Conservation (phyloP, 2,329 filamentous ascomycete species). For the Neonectria neomacrospora region DNA sequence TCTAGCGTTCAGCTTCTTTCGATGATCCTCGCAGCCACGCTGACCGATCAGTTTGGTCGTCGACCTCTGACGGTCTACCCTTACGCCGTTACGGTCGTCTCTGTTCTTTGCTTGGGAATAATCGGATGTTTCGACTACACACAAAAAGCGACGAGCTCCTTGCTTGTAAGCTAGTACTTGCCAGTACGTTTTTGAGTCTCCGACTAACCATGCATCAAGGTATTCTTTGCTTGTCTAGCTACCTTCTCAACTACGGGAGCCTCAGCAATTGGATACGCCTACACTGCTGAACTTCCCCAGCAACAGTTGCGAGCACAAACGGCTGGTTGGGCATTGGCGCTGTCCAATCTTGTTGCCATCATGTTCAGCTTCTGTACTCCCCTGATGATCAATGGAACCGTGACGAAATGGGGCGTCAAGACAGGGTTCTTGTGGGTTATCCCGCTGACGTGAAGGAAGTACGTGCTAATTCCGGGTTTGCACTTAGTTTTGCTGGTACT, state of each 20-base stretch:
- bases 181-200: too few species aligned
- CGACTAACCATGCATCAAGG: not conserved
- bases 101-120: constrained; percentile 27
- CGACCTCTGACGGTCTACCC: constrained; percentile 27
- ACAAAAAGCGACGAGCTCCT: constrained; percentile 26
- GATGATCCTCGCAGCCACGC: constrained; percentile 26
- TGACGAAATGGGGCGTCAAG: constrained; percentile 55
- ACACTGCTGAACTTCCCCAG: constrained; percentile 26
- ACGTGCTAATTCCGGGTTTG: not conserved
- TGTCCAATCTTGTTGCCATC: constrained; percentile 53
- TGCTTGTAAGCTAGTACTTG: constrained; percentile 11
- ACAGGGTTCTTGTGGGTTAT: constrained; percentile 55
- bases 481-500: constrained; percentile 48
- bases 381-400: constrained; percentile 54
- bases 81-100: constrained; percentile 25
- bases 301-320: constrained; percentile 27
- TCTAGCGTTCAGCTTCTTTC: constrained; percentile 28
- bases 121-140: constrained; percentile 34
- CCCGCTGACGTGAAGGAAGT: constrained; percentile 31
- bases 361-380: constrained; percentile 59
- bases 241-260: constrained; percentile 31
- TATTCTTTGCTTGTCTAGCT: constrained; percentile 31
- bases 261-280: constrained; percentile 30
- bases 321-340: constrained; percentile 43
- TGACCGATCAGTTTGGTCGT: constrained; percentile 27